Evolutionary conservation across 257 asterid genomes (phyloP).

Genomic region (Penstemon eatonii): DNA sequence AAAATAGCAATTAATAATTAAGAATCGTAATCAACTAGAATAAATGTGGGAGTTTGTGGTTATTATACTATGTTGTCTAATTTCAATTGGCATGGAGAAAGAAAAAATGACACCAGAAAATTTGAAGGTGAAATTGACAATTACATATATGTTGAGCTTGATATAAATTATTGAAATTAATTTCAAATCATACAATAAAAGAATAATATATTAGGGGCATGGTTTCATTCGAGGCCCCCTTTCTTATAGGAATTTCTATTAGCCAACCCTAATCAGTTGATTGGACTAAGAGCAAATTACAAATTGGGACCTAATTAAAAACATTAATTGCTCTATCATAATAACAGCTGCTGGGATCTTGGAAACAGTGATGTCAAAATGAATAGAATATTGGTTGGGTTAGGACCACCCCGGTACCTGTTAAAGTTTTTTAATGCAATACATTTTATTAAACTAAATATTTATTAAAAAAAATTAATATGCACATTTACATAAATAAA

Average conservation of each 20-base stretch:
- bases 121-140: slow-evolving; percentile 26
- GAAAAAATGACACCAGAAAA: slow-evolving; percentile 24
- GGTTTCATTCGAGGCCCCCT: slow-evolving; percentile 16
- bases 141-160: not conserved
- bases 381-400: not conserved
- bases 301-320: slow-evolving; percentile 26
- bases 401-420: not conserved
- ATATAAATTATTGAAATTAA: no score
- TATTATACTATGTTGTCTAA: slow-evolving; percentile 2
- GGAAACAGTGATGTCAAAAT: slow-evolving; percentile 30
- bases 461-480: not conserved
- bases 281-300: slow-evolving; percentile 25
- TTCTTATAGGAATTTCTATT: not conserved
- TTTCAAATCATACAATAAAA: not conserved
- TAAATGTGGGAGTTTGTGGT: slow-evolving; percentile 28
- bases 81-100: slow-evolving; percentile 2
- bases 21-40: not conserved
- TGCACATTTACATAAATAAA: not conserved
- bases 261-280: slow-evolving; percentile 30
- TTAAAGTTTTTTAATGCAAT: no score
- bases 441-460: not conserved
- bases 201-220: slow-evolving; percentile 1
- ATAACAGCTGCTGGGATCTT: slow-evolving; percentile 46
- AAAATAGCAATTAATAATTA: no score
- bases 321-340: slow-evolving; percentile 18